Conservation (phyloP, 176 grass and related monocot species). For the Echinochloa phyllopogon region DNA sequence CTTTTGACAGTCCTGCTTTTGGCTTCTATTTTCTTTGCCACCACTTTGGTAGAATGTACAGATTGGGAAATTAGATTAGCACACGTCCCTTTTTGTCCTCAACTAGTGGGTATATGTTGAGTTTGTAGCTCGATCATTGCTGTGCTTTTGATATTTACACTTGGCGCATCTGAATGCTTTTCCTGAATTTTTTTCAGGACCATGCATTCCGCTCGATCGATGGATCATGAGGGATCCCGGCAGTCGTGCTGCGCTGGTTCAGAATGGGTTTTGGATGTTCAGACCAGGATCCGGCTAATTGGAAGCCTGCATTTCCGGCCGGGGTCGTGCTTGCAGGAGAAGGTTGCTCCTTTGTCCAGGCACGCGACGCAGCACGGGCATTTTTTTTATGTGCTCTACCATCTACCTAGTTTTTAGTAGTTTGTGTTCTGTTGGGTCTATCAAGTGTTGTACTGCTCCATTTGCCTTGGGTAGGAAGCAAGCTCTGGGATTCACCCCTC, state of each 20-base stretch:
- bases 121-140: neutral
- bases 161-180: neutral
- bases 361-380: slow-evolving; percentile 53
- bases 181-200: neutral
- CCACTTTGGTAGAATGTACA: neutral
- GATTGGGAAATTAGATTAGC: neutral
- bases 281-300: neutral
- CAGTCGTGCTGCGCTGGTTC: neutral
- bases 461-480: slow-evolving; percentile 97
- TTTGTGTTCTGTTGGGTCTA: slow-evolving; percentile 66
- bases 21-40: neutral
- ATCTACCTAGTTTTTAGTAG: slow-evolving; percentile 40
- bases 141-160: neutral
- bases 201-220: neutral
- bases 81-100: neutral
- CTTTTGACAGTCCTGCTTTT: neutral
- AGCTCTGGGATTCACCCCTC: slow-evolving; percentile 60
- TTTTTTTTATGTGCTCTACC: slow-evolving; percentile 65
- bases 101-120: neutral
- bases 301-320: neutral
- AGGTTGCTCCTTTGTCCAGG: slow-evolving; percentile 55
- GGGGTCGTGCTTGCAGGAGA: slow-evolving; percentile 62
- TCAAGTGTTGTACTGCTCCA: slow-evolving; percentile 83
- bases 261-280: slow-evolving; percentile 12
- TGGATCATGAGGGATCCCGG: slow-evolving; percentile 5